Conservation (phyloP, 371 early-diverging fungal genomes). For the Mortierella sp. region DNA sequence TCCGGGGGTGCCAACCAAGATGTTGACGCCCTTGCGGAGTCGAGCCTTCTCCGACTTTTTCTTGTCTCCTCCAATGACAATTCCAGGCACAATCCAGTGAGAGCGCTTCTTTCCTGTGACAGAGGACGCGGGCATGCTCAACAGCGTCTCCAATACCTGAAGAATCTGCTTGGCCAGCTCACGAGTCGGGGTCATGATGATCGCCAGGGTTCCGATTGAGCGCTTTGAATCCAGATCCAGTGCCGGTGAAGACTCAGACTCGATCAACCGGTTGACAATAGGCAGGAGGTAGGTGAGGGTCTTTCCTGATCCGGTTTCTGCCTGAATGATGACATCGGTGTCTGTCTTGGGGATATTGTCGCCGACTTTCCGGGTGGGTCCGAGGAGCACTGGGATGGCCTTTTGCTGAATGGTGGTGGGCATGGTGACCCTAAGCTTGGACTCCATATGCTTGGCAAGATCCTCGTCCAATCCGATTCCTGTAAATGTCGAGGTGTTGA, state of each 20-base stretch:
- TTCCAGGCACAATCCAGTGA: conserved; percentile 96
- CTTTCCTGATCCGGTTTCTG: conserved; percentile 99
- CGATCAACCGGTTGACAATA: conserved; percentile 65
- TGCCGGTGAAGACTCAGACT: conserved; percentile 55
- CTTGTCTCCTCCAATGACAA: conserved; percentile 93
- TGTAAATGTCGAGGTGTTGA: conserved; percentile 71
- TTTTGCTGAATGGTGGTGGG: conserved; percentile 84
- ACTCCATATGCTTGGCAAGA: conserved; percentile 71
- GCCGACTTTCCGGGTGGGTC: conserved; percentile 59
- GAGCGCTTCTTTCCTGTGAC: conserved; percentile 66
- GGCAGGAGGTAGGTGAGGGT: conserved; percentile 97
- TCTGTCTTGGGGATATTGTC: conserved; percentile 61
- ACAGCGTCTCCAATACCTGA: conserved; percentile 77
- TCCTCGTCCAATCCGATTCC: conserved; percentile 82
- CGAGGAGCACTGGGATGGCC: conserved; percentile 73
- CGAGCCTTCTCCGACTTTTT: conserved; percentile 94
- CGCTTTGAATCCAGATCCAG: conserved; percentile 61
- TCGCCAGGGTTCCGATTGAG: conserved; percentile 79
- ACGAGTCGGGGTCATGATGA: conserved; percentile 96
- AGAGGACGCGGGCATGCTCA: conserved; percentile 71
- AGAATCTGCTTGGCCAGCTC: conserved; percentile 98
- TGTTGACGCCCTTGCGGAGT: conserved; percentile 91
- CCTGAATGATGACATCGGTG: conserved; percentile 90
- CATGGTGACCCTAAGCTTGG: conserved; percentile 73
- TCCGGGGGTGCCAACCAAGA: conserved; percentile 98